Base-by-base conservation (phyloP, 1,284 basidiomycete genomes). In the Quambalaria eucalypti region DNA sequence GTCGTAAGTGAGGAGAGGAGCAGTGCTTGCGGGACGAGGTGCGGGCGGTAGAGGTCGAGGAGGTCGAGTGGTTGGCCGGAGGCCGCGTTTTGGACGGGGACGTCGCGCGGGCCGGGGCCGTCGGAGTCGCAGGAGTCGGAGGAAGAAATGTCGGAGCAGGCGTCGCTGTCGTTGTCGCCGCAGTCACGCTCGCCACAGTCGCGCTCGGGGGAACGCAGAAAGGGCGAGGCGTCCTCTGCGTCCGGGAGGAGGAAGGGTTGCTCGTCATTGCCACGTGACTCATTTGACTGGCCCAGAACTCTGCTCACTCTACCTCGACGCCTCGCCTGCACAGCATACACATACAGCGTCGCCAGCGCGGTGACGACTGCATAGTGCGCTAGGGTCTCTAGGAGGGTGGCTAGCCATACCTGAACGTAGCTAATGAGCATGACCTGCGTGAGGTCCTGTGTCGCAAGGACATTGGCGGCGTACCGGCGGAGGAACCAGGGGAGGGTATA, bases 1-100 rank as follows among this genome's bases (percentile, higher is more conserved):
- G 92, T 92, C 1, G 87, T 86, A 31, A 92, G 78, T 1, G 90
- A 89, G 0, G 89, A 89, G 72, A 90, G 91, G 59, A 92, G 80
- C 3, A 92, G 79, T 2, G 86, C 85, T 16, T 92, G 80, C 1
- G 88, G 84, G 33, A 91, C 82, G 33, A 89, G 81, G 1, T 83
- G 83, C 50, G 84, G 82, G 64, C 42, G 42, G 42, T 46, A 46
- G 42, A 46, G 42, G 42, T 46, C 42, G 21, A 46, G 19, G 12
- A 46, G 19, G 21, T 46, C 42, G 4, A 46, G 16, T n/a, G n/a
- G n/a, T n/a, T n/a, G 31, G 9, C 31, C 31, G 31, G 31, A 33
- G 31, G 31, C n/a, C n/a, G n/a, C n/a, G n/a, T n/a, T n/a, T n/a
- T n/a, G n/a, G n/a, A n/a, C n/a, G n/a, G 16, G 31, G 31, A 33